Percentiles rank a stretch among this genome's conserved stretches.
These are phyloP conservation scores for Neostapfia colusana DNA, from an alignment of 176 grass and related monocot genomes.

Conservation along the genomic window DNA sequence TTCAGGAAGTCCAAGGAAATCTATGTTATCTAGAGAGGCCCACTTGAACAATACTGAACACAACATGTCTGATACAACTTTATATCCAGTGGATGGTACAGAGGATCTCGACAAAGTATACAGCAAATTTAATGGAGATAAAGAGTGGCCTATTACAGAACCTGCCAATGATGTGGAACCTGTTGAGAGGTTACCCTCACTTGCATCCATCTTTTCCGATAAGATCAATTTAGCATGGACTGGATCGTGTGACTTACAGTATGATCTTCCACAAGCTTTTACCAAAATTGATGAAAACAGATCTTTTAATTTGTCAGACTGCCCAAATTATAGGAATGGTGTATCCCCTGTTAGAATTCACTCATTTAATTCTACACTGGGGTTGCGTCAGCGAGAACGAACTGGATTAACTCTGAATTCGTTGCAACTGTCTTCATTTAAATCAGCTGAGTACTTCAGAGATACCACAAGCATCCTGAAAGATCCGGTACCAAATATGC, in stretches of 20 bases:
- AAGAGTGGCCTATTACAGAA: conserved; percentile 23
- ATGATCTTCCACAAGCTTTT: conserved; percentile 47
- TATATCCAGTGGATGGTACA: conserved; percentile 37
- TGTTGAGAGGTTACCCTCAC: conserved; percentile 57
- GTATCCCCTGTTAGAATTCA: conserved; percentile 71
- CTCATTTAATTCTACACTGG: conserved; percentile 72
- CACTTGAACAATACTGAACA: conserved; percentile 43
- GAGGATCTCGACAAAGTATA: conserved; percentile 51
- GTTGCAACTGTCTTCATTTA: conserved; percentile 56
- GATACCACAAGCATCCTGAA: conserved; percentile 45
- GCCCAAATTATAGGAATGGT: conserved; percentile 41
- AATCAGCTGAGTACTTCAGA: conserved; percentile 57
- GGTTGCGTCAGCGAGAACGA: conserved; percentile 50
- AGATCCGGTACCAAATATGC: conserved; percentile 63
- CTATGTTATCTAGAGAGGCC: conserved; percentile 48
- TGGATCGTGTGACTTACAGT: conserved; percentile 59
- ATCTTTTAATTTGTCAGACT: conserved; percentile 39
- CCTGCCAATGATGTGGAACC: conserved; percentile 29
- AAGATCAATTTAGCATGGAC: conserved; percentile 92
- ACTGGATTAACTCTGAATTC: conserved; percentile 54
- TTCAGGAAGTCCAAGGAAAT: conserved; percentile 56
- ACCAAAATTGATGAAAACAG: conserved; percentile 45
- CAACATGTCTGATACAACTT: conserved; percentile 43
- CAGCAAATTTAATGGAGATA: conserved; percentile 37
- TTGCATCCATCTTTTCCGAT: conserved; percentile 78